Evolutionary conservation across 805 yeast species (phyloP).

Genomic region (Torulaspora quercuum): DNA sequence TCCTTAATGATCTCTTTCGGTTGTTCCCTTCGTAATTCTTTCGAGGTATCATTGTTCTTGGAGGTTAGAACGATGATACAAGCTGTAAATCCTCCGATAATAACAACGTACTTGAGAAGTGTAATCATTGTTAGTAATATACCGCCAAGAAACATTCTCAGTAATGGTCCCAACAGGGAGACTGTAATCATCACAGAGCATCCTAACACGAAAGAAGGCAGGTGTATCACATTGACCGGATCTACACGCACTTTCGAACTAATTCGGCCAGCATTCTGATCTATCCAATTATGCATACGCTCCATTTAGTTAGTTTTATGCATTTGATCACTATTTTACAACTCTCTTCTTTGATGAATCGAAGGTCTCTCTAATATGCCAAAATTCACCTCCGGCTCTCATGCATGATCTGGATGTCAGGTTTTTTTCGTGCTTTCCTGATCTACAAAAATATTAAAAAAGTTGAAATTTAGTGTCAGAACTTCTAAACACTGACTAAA

Average conservation of each 20-base stretch:
- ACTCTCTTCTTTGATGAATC: too few relatives aligned
- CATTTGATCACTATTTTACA: too few relatives aligned
- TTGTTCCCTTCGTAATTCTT: conserved; percentile 1
- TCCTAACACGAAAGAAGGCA: conserved; percentile 28
- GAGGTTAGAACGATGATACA: conserved; percentile 15
- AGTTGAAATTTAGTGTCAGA: too few relatives aligned
- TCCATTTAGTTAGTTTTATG: conserved; percentile 15
- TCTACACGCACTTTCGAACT: conserved; percentile 12
- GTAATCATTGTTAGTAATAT: conserved; percentile 25
- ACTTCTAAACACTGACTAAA: too few relatives aligned
- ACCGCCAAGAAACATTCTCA: conserved; percentile 26
- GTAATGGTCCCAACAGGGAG: conserved; percentile 26
- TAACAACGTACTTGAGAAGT: conserved; percentile 21
- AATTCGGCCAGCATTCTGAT: conserved; percentile 11
- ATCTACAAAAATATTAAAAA: too few relatives aligned
- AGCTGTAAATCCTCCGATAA: conserved; percentile 24
- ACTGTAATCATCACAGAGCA: conserved; percentile 19
- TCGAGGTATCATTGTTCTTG: conserved; percentile 9
- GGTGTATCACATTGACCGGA: conserved; percentile 20
- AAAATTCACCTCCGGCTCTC: too few relatives aligned
- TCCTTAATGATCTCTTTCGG: conserved; percentile 1
- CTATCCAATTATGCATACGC: conserved; percentile 9
- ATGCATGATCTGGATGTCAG: too few relatives aligned
- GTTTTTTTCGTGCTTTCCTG: too few relatives aligned
- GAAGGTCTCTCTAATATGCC: too few relatives aligned